Conservation (phyloP, 2,329 filamentous ascomycete species). For the Sphaerostilbella broomeana region DNA sequence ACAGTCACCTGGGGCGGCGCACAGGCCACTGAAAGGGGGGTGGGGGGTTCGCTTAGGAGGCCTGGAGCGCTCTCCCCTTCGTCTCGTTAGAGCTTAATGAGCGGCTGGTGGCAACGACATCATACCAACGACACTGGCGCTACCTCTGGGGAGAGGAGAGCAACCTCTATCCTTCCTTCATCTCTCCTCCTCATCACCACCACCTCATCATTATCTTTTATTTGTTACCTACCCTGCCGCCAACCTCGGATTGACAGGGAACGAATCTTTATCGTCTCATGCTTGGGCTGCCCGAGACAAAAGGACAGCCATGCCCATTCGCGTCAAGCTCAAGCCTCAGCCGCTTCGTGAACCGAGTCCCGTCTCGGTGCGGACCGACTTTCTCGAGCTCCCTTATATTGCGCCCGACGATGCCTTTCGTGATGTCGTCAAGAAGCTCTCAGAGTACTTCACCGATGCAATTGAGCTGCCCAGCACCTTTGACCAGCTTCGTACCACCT, state of each 20-base stretch:
- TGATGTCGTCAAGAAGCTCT: constrained; percentile 60
- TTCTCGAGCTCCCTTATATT: constrained; percentile 48
- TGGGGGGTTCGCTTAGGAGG: too few species aligned
- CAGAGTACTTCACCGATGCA: constrained; percentile 56
- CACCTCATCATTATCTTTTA: not conserved
- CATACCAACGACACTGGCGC: too few species aligned
- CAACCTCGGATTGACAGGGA: too few species aligned
- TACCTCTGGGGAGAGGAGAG: too few species aligned
- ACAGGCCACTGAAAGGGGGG: too few species aligned
- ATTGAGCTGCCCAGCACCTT: constrained; percentile 62
- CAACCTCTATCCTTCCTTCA: not conserved
- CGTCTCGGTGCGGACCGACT: constrained; percentile 27
- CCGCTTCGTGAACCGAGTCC: constrained; percentile 30
- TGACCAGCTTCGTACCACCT: constrained; percentile 64
- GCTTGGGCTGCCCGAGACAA: too few species aligned
- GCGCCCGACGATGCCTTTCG: constrained; percentile 53
- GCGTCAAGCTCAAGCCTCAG: constrained; percentile 29
- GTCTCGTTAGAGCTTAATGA: too few species aligned
- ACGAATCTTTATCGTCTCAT: too few species aligned
- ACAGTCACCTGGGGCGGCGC: constrained; percentile 11
- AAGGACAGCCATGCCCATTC: constrained; percentile 28
- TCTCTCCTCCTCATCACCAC: not conserved
- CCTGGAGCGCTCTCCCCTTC: too few species aligned
- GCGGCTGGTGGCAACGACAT: too few species aligned
- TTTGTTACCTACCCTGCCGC: too few species aligned